A percentile compares a stretch with the other conserved stretches of the same genome.
Evolutionary conservation across 2,329 filamentous ascomycete species (phyloP).

Genomic region (Neonectria hederae): DNA sequence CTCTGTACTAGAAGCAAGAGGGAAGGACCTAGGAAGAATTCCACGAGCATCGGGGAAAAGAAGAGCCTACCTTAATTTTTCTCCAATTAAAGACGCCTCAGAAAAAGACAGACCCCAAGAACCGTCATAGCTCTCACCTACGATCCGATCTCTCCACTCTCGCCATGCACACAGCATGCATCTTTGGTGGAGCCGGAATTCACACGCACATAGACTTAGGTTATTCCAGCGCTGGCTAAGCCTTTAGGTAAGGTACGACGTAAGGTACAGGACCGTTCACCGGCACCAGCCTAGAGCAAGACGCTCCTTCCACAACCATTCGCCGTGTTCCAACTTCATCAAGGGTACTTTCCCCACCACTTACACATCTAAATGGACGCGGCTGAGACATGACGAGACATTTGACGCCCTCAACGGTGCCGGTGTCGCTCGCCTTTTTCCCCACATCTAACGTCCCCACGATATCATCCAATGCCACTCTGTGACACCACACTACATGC

Average conservation of each 20-base stretch:
- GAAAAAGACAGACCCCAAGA: neutral
- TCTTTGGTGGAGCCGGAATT: slow-evolving; percentile 16
- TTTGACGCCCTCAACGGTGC: slow-evolving; percentile 17
- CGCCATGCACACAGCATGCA: slow-evolving; percentile 20
- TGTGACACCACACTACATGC: neutral
- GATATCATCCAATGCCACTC: neutral
- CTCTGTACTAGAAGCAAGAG: neutral
- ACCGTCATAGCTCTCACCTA: neutral
- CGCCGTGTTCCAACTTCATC: neutral
- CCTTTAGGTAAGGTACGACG: neutral
- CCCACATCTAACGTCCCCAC: slow-evolving; percentile 6
- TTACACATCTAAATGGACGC: slow-evolving; percentile 7
- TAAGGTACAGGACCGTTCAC: slow-evolving; percentile 20
- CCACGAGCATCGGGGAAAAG: neutral
- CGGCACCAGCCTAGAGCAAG: slow-evolving; percentile 10
- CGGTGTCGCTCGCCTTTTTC: slow-evolving; percentile 17
- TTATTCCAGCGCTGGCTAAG: slow-evolving; percentile 11
- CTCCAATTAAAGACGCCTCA: neutral
- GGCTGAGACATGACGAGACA: slow-evolving; percentile 20
- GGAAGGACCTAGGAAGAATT: neutral
- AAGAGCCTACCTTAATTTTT: neutral
- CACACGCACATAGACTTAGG: neutral
- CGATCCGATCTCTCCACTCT: slow-evolving; percentile 22
- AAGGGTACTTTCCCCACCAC: slow-evolving; percentile 15
- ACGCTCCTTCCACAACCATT: slow-evolving; percentile 16